These are phyloP conservation scores for Polyplosphaeria fusca DNA, from an alignment of 495 filamentous ascomycete genomes.

Conservation along the genomic window DNA sequence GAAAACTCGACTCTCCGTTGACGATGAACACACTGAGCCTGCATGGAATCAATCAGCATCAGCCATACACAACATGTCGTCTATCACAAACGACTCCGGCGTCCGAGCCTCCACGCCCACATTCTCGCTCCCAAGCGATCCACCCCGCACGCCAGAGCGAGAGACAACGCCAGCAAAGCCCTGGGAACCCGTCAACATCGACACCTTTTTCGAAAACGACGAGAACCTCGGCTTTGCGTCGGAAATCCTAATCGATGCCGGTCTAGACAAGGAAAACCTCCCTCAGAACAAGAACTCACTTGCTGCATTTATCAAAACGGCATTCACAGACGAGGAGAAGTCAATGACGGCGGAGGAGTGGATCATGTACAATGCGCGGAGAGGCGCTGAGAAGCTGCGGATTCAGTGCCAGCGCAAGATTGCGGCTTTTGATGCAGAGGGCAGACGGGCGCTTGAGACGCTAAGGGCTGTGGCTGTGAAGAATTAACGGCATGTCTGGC, in stretches of 20 bases:
- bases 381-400: constrained; percentile 74
- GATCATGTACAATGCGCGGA: constrained; percentile 75
- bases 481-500: no score
- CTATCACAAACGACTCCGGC: no score
- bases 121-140: background rate
- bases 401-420: constrained; percentile 79
- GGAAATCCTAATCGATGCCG: background rate
- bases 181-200: constrained; percentile 21
- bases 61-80: no score
- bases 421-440: constrained; percentile 75
- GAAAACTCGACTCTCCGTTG: no score
- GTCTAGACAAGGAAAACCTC: constrained; percentile 51
- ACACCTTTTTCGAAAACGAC: constrained; percentile 38
- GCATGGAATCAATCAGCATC: no score
- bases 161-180: background rate
- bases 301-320: no score
- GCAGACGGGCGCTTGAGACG: constrained; percentile 68
- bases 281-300: constrained; percentile 14
- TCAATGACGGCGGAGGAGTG: constrained; percentile 91
- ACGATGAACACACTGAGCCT: no score
- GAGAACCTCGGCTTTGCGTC: constrained; percentile 30
- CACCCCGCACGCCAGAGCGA: background rate
- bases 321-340: constrained; percentile 75
- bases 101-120: background rate
- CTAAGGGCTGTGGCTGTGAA: no score